Evolutionary conservation across 164 flowering plant species (phyloP).

Genomic region (Annona cherimola): DNA sequence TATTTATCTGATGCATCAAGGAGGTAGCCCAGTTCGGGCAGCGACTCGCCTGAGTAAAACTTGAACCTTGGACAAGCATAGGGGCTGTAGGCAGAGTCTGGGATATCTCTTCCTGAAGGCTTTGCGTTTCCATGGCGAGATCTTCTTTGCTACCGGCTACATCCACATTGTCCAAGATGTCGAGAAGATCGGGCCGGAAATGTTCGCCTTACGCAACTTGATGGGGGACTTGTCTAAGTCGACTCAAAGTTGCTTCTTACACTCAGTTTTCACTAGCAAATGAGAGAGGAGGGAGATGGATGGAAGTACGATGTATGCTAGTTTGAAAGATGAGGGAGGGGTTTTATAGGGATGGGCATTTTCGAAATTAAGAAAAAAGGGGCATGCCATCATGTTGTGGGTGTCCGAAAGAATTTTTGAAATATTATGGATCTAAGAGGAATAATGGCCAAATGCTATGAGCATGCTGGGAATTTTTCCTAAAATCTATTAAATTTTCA

Average conservation of each 20-base stretch:
- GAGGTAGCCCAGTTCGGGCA: conserved; percentile 53
- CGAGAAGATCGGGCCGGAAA: conserved; percentile 3
- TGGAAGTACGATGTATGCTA: conserved; percentile 1
- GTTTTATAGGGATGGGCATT: conserved; percentile 14
- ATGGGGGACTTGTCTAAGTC: not conserved
- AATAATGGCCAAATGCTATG: too few relatives aligned
- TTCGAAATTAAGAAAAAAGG: too few relatives aligned
- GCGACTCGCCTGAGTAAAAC: conserved; percentile 22
- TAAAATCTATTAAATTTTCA: too few relatives aligned
- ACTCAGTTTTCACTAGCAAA: not conserved
- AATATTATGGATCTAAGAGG: too few relatives aligned
- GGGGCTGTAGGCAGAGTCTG: not conserved
- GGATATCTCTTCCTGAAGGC: conserved; percentile 6
- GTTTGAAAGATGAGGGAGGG: conserved; percentile 1
- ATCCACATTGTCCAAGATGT: conserved; percentile 2
- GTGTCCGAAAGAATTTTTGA: too few relatives aligned
- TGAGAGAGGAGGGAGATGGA: not conserved
- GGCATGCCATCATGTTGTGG: too few relatives aligned
- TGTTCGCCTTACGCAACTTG: not conserved
- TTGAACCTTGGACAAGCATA: not conserved
- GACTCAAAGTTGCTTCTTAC: not conserved
- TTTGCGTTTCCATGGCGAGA: conserved; percentile 6
- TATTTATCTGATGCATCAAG: conserved; percentile 78
- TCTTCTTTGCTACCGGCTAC: not conserved
- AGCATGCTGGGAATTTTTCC: too few relatives aligned